These are phyloP conservation scores for Candida maris DNA, from an alignment of 805 yeast species.

Conservation along the genomic window DNA sequence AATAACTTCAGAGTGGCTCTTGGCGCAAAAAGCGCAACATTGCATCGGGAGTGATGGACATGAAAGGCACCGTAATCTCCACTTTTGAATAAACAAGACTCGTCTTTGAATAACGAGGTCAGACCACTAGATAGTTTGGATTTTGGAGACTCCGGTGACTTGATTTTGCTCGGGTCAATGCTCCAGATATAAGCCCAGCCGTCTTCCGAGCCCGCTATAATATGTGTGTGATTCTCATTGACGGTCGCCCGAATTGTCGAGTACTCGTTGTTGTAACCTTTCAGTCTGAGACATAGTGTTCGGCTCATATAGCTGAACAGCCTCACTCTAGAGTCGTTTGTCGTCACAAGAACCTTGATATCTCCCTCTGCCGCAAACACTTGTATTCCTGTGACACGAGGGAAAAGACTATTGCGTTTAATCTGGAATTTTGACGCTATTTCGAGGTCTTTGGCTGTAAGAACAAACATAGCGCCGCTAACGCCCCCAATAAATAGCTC, in stretches of 20 bases:
- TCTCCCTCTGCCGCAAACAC: slow-evolving; percentile 34
- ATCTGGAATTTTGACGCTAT: slow-evolving; percentile 42
- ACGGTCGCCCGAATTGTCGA: slow-evolving; percentile 68
- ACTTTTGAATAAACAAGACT: slow-evolving; percentile 43
- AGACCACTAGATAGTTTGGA: slow-evolving; percentile 35
- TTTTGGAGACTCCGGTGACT: slow-evolving; percentile 5
- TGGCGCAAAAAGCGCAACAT: slow-evolving; percentile 79
- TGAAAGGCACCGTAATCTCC: slow-evolving; percentile 66
- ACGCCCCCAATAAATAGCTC: slow-evolving; percentile 72
- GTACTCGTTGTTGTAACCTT: slow-evolving; percentile 67
- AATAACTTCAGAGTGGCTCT: slow-evolving; percentile 57
- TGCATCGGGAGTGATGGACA: slow-evolving; percentile 71
- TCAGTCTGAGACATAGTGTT: slow-evolving; percentile 60
- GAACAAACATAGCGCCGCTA: slow-evolving; percentile 59
- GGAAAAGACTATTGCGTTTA: slow-evolving; percentile 40
- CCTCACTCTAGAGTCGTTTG: slow-evolving; percentile 79
- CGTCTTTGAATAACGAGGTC: slow-evolving; percentile 31
- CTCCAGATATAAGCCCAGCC: slow-evolving; percentile 86
- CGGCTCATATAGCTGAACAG: slow-evolving; percentile 53
- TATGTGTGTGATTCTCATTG: slow-evolving; percentile 52
- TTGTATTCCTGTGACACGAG: slow-evolving; percentile 76
- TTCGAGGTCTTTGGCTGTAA: slow-evolving; percentile 63
- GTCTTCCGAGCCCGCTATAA: slow-evolving; percentile 83
- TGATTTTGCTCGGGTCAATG: slow-evolving; percentile 20
- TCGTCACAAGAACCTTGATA: slow-evolving; percentile 50